These are phyloP conservation scores for Monoraphidium neglectum DNA, from an alignment of 139 green algal species.

Conservation along the genomic window DNA sequence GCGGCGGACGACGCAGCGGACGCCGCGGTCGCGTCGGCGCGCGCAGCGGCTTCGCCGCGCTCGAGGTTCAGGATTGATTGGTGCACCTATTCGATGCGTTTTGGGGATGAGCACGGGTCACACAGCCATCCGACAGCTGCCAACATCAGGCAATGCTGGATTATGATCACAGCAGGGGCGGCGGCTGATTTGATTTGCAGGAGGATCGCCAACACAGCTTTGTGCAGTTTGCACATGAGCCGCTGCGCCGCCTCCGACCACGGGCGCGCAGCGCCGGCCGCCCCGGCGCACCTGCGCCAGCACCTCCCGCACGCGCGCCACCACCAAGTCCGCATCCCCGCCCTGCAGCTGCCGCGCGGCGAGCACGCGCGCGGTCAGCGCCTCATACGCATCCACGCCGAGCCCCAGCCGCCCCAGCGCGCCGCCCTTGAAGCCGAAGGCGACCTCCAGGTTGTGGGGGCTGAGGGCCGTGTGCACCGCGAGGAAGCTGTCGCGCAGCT, in stretches of 20 bases:
- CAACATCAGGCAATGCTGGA: no score
- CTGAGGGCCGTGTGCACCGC: conserved; percentile 27
- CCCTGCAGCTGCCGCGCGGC: background rate
- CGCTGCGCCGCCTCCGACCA: background rate
- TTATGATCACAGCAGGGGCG: no score
- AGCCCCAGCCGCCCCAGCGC: conserved; percentile 1
- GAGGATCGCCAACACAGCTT: background rate
- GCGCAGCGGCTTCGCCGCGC: conserved; percentile 7
- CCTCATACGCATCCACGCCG: conserved; percentile 14
- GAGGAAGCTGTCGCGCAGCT: conserved; percentile 4
- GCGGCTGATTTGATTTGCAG: background rate
- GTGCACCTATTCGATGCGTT: conserved; percentile 4
- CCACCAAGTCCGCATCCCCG: conserved; percentile 15
- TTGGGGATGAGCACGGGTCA: background rate
- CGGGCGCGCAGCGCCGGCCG: background rate
- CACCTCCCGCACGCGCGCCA: conserved; percentile 14
- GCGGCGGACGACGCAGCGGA: no score
- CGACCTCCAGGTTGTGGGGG: conserved; percentile 16
- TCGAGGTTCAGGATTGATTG: background rate
- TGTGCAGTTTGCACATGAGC: background rate
- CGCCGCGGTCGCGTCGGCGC: background rate
- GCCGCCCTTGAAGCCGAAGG: conserved; percentile 1
- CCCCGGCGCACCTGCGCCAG: conserved; percentile 7
- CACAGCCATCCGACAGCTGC: background rate
- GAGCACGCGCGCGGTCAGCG: conserved; percentile 16